Evolutionary conservation across 371 early-diverging fungal genomes (phyloP).

Genomic region (Dentiscutata heterogama): DNA sequence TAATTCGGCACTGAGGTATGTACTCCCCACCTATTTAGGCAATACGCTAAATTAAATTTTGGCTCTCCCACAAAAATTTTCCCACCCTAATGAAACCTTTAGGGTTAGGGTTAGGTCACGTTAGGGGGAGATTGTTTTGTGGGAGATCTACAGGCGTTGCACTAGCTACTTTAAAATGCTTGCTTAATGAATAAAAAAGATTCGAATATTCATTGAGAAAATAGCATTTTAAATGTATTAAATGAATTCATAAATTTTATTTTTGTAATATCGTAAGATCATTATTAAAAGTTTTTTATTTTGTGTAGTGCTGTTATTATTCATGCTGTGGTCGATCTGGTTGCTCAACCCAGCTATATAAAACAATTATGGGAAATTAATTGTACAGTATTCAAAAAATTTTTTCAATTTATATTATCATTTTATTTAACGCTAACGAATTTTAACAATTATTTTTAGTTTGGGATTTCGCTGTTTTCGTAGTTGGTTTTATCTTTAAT

Average conservation of each 20-base stretch:
- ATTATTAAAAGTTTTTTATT: background rate
- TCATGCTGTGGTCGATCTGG: constrained; percentile 64
- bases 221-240: too few species aligned
- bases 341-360: background rate
- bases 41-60: background rate
- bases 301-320: constrained; percentile 76
- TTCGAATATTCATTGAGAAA: too few species aligned
- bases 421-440: constrained; percentile 13
- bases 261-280: too few species aligned
- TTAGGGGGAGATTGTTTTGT: too few species aligned
- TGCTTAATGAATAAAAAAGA: too few species aligned
- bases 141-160: too few species aligned
- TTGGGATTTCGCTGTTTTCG: constrained; percentile 63
- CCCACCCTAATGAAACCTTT: too few species aligned
- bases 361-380: constrained; percentile 24
- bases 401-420: constrained; percentile 7
- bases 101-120: too few species aligned
- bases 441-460: constrained; percentile 49
- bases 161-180: too few species aligned
- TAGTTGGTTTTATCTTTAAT: constrained; percentile 67
- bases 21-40: constrained; percentile 17
- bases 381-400: constrained; percentile 7
- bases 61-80: too few species aligned
- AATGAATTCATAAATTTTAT: too few species aligned
- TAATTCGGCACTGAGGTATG: constrained; percentile 71